Base-by-base conservation (phyloP, 2,329 filamentous ascomycete species). In the Colletotrichum tropicicola region DNA sequence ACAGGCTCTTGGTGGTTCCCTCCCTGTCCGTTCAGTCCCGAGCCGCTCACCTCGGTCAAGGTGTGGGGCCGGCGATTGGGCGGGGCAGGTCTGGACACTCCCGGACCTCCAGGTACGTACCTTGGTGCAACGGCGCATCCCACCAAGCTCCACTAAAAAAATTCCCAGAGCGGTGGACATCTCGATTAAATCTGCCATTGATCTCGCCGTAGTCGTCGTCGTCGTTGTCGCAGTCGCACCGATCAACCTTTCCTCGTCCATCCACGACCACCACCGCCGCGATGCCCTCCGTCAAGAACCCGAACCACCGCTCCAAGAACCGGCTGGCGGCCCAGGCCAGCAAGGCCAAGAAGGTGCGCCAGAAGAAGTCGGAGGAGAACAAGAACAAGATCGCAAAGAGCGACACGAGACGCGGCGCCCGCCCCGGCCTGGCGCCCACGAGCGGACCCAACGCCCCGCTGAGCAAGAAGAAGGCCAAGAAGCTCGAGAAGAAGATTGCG, bases 241-340 rank as follows among this genome's bases (percentile, higher is more conserved):
- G 8, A 23, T 15, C 43, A 49, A 44, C 17, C n/a, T n/a, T n/a
- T n/a, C n/a, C 28, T 35, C 12, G 25, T n/a, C 12, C 21, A 30
- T 5, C 25, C 17, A 6, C 8, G 7, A 30, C 52, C 17, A 21
- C 10, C 32, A 41, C 28, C 57, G 72, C 59, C 67, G 74, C 58
- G 19, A 87, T 87, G 84, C 81, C 83, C 15, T 87, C 85, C 49
- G 82, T 86, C 70, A 84, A 84, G 68, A 89, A 87, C 77, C 86
- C 85, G 72, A 88, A 88, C 80, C 80, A 79, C 48, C 80, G 80
- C 9, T 87, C 84, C 56, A 83, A 82, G 71, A 87, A 86, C 79
- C 82, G 85, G 13, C 75, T 83, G 39, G 78, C 78, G 17, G 82
- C 83, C 35, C 78, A 79, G 65, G 78, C 80, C 19, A 78, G 82